phyloP scores from a whole-genome alignment of 345 rosid genomes.

The Camelina laxa region DNA sequence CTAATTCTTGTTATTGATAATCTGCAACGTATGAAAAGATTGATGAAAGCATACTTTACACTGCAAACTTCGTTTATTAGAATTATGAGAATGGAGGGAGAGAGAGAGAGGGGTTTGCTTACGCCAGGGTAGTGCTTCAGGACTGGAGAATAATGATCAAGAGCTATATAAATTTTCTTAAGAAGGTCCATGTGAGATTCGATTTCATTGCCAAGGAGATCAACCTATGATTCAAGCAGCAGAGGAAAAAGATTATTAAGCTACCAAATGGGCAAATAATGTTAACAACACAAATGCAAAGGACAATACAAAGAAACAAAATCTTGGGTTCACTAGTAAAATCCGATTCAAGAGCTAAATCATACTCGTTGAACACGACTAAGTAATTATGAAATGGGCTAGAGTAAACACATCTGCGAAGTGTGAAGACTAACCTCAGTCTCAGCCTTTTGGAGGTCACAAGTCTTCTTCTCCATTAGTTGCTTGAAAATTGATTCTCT shows the following conservation, averaged over 20 bases:
- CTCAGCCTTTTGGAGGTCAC: no score
- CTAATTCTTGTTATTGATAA: no score
- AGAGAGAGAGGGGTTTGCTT: conserved; percentile 39
- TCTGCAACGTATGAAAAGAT: conserved; percentile 46
- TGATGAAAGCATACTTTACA: neutral
- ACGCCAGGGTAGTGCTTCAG: conserved; percentile 86
- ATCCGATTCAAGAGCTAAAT: no score
- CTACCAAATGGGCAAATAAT: neutral
- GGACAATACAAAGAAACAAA: conserved; percentile 1
- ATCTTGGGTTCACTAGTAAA: no score
- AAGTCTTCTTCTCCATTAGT: no score
- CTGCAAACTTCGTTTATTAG: neutral
- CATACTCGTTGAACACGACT: no score
- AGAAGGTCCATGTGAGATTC: conserved; percentile 67
- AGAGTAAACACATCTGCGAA: no score
- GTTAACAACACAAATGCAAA: conserved; percentile 1
- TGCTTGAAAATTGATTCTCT: no score
- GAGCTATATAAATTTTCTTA: conserved; percentile 79
- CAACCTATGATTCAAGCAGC: conserved; percentile 65
- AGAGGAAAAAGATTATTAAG: neutral
- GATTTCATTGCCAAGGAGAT: conserved; percentile 82
- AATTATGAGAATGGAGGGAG: neutral
- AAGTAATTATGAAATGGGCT: no score
- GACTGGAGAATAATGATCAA: conserved; percentile 90
- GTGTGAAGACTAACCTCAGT: no score